Evolutionary conservation across 805 yeast genomes (phyloP), one percentile per base, ranked within the genome.

Genomic region (Grigorovia jiainica): DNA sequence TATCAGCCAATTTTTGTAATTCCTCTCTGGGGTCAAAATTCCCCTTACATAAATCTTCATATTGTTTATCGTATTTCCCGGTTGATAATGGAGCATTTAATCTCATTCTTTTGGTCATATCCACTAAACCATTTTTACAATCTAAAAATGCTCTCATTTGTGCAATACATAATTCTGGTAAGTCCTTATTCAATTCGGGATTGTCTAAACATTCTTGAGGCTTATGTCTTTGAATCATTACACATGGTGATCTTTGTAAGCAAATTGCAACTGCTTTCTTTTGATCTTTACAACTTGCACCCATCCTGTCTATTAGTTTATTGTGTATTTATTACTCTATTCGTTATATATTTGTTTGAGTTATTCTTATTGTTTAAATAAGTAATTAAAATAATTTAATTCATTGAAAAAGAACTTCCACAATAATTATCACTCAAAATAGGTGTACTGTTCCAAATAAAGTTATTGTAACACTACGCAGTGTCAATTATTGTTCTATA

Each of bases 241-340:
- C 98, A 63, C 98, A 90, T 13, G 97, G 97, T 5, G 97, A 87
- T 56, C 97, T 75, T 61, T 90, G 98, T 38, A 90, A 72, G 60
- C 98, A 90, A 17, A 90, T 79, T 8, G 97, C 97, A 44, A 92
- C 85, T n/a, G 95, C 95, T 53, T 77, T 87, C 55, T 89, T 77
- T 58, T 90, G 94, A 63, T 90, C 98, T 56, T 84, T 82, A 62
- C 98, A 90, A 71, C 95, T 87, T 36, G 79, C 81, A 41, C 76
- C 80, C 82, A 76, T 75, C 13, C 31, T 48, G 38, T 13, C 30
- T 40, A 7, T 11, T 23, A 11, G 13, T 19, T 30, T 24, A 4
- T 24, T 10, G 27, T 24, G 27, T 24, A n/a, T n/a, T n/a, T n/a
- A 16, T 30, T 8, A 25, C 30, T 9, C 30, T 25, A 9, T 9